phyloP scores from a whole-genome alignment of 2,329 filamentous ascomycete species.

The Onygena corvina region DNA sequence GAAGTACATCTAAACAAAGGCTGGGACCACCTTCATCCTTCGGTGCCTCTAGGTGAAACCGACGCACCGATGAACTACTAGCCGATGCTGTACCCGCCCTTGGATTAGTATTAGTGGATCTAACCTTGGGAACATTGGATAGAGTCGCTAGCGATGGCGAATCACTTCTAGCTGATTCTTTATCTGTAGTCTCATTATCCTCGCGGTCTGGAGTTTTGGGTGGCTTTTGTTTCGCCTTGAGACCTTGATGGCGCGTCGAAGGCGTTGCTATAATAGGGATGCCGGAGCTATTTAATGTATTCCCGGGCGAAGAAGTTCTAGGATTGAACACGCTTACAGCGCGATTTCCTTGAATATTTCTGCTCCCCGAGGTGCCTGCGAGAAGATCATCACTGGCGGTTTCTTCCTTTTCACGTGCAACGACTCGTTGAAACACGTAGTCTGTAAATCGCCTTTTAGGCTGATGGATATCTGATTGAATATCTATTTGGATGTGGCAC shows the following conservation, averaged over 20 bases:
- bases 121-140: background rate
- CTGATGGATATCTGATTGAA: conserved; percentile 34
- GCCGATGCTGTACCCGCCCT: background rate
- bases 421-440: conserved; percentile 37
- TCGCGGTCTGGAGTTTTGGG: background rate
- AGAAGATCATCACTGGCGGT: background rate
- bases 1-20: conserved; percentile 13
- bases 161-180: background rate
- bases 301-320: background rate
- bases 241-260: conserved; percentile 31
- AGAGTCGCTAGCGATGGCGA: background rate
- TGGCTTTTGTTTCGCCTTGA: conserved; percentile 26
- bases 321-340: background rate
- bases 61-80: conserved; percentile 20
- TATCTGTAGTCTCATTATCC: background rate
- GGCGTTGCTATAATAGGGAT: background rate
- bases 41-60: conserved; percentile 31
- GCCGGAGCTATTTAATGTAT: background rate
- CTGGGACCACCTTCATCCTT: background rate
- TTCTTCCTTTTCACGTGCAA: conserved; percentile 15
- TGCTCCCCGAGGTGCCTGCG: background rate
- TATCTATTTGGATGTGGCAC: conserved; percentile 25
- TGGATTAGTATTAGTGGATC: background rate
- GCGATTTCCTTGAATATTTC: background rate
- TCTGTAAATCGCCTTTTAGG: conserved; percentile 40